Evolutionary conservation across 495 filamentous ascomycete genomes (phyloP), one percentile per base, ranked within the genome.

Genomic region (Aspergillus saccharolyticus): DNA sequence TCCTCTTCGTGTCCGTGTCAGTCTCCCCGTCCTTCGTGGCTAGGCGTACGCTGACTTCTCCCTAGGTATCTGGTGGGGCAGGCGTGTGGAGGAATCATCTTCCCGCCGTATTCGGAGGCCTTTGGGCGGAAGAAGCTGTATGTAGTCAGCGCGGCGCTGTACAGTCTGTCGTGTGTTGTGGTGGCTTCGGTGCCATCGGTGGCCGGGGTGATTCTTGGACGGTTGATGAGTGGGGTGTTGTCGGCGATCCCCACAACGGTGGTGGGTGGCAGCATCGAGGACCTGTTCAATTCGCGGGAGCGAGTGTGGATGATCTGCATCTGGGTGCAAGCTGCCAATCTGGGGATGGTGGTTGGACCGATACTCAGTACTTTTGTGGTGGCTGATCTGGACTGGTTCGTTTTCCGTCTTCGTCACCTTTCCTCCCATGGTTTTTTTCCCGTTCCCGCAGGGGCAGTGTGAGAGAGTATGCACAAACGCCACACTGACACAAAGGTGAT

Each of bases 41-140:
- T 16, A 6, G 25, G 25, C 7, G 7, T 7, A 30, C 4, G 9
- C 24, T 24, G 21, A 49, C 46, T 47, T 28, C 24, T n/a, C 24
- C 28, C 16, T 46, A 81, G 76, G 49, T 81, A 80, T 54, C 66
- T 78, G 28, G 62, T 82, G 8, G 79, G 77, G 1, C 80, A 83
- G 65, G 76, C 68, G 16, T 21, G 78, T 45, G 80, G 77, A 25
- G 78, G 73, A 16, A 66, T 83, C 24, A 49, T 82, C 18, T 74
- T 81, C 44, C 79, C 80, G 24, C 77, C 80, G 22, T 77, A 75
- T 55, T 78, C 78, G 0, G 80, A 83, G 61, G 65, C 71, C 0
- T 80, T 82, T 58, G 80, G 80, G 3, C 77, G 79, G 22, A 78
- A 76, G 46, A 69, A 64, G 15, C 68, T 80, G 14, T 83, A 83